Percentiles rank a stretch among this genome's conserved stretches.
Evolutionary conservation across 2,329 filamentous ascomycete species (phyloP).

Genomic region (Didymosphaeria variabile): DNA sequence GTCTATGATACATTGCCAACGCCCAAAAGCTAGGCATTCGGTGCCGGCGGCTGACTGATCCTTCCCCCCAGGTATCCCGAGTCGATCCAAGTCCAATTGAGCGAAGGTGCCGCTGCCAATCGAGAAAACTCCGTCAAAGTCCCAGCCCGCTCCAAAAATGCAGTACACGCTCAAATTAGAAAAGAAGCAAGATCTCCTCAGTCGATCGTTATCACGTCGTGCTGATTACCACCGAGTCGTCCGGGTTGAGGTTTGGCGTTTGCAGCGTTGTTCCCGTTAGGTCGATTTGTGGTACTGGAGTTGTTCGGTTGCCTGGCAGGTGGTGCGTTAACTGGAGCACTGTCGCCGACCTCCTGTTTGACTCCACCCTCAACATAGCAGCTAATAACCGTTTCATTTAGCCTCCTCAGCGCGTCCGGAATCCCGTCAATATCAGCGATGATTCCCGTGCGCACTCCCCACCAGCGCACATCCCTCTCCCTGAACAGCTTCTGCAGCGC

Average conservation of each 20-base stretch:
- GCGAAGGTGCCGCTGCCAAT: neutral
- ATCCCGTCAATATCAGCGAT: constrained; percentile 49
- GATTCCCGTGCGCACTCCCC: constrained; percentile 49
- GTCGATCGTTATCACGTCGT: constrained; percentile 19
- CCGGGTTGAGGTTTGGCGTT: neutral
- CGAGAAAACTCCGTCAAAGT: neutral
- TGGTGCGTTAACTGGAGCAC: neutral
- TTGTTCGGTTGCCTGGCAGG: neutral
- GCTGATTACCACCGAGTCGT: neutral
- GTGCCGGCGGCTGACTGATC: neutral
- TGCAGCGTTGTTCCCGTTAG: neutral
- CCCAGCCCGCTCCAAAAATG: neutral
- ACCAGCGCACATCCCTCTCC: constrained; percentile 45
- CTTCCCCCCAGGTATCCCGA: neutral
- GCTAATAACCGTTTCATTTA: constrained; percentile 50
- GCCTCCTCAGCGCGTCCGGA: constrained; percentile 44
- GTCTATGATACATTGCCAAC: constrained; percentile 10
- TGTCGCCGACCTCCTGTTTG: constrained; percentile 14
- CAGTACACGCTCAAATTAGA: neutral
- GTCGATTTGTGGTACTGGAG: neutral
- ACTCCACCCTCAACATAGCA: constrained; percentile 43
- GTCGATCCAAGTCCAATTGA: neutral
- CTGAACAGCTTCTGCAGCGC: constrained; percentile 47
- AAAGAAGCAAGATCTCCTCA: neutral
- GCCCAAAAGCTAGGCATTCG: neutral